Base-by-base conservation (phyloP, 495 filamentous ascomycete genomes). In the Schizothecium vesticola region DNA sequence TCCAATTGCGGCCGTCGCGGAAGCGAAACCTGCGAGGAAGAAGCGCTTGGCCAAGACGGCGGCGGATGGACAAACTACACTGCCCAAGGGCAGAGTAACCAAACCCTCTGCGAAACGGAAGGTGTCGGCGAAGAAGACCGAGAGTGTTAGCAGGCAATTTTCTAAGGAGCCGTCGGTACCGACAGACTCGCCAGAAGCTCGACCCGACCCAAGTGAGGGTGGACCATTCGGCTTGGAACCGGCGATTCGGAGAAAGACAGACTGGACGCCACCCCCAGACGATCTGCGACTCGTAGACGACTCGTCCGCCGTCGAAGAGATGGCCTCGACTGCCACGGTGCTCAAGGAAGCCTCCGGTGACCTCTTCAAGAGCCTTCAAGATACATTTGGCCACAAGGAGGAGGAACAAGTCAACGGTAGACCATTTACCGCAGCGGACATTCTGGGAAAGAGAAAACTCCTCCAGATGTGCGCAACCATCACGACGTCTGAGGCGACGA, bases 261-360 rank as follows among this genome's bases (percentile, higher is more conserved):
- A 85, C 69, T 91, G 88, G 89, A 90, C 88, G 7, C 85, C 85
- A 16, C 87, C 87, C 1, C 75, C 76, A 1, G 77, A 76, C 22
- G 33, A 56, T 11, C 1, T 2, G 78, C 59, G 69, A n/a, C 36
- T 68, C 25, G 66, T 61, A 3, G 66, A 56, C 1, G 70, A 74
- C 29, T 75, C 78, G 8, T 79, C 79, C 1, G 71, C 77, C 29
- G 51, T 65, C 21, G 67, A 70, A 56, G 77, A 77, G 58, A 16
- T 77, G 2, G 55, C 67, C 16, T 78, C 80, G 2, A 71, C 74
- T 1, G 19, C 63, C 0, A 62, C 23, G 24, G 25, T 23, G 0
- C 59, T 28, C 56, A 64, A 7, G 62, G 56, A 59, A 59, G 29
- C 36, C 3, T 16, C 36, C 28, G 25, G 74, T 61, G 19, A 74